Conservation (phyloP, 208 protist species). For the Leishmania guyanensis region DNA sequence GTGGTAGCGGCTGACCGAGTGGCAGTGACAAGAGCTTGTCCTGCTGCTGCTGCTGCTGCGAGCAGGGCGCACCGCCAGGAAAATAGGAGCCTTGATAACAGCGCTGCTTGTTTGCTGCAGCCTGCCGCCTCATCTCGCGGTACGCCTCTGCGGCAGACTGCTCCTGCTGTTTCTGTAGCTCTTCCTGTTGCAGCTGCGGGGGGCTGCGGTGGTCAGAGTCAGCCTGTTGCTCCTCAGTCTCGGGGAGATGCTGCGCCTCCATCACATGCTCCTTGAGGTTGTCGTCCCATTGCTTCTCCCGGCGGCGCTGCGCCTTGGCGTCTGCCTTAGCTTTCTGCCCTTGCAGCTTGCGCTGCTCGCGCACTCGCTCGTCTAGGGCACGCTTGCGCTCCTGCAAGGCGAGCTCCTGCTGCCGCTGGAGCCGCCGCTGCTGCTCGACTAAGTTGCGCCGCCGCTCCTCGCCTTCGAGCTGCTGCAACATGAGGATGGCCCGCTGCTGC, state of each 20-base stretch:
- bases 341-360: conserved; percentile 59
- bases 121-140: conserved; percentile 80
- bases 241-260: conserved; percentile 26
- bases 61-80: not conserved
- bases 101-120: conserved; percentile 77
- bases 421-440: conserved; percentile 47
- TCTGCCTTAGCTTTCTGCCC: conserved; percentile 53
- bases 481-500: conserved; percentile 38
- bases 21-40: conserved; percentile 14
- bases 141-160: conserved; percentile 54
- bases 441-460: conserved; percentile 51
- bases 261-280: conserved; percentile 58
- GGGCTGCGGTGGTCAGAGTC: not conserved
- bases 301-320: conserved; percentile 44
- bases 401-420: conserved; percentile 59
- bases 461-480: conserved; percentile 59
- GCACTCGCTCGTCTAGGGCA: conserved; percentile 65
- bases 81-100: conserved; percentile 41
- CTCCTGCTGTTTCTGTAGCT: conserved; percentile 26
- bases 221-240: conserved; percentile 27
- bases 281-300: conserved; percentile 80
- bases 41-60: not conserved
- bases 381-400: conserved; percentile 50
- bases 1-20: conserved; percentile 44
- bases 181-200: conserved; percentile 21